phyloP scores from a whole-genome alignment of 164 flowering plant species.

The Buxus sempervirens region DNA sequence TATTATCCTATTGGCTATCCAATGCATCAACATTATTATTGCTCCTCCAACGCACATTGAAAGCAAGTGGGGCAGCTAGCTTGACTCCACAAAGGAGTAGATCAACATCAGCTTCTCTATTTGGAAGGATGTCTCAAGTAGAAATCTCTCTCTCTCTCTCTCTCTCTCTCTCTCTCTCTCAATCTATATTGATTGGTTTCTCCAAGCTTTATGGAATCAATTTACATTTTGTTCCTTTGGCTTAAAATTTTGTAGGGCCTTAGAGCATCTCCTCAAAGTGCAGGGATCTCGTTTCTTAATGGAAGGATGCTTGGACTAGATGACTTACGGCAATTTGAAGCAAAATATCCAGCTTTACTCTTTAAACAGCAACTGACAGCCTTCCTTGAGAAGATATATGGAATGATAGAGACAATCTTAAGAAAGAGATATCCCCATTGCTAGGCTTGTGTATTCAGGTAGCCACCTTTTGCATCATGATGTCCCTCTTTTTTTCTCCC shows the following conservation, averaged over 20 bases:
- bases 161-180: not conserved
- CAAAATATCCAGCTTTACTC: constrained; percentile 94
- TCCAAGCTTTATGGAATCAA: not conserved
- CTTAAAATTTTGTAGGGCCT: constrained; percentile 45
- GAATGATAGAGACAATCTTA: constrained; percentile 95
- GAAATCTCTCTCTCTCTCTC: no score
- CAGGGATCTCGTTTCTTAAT: constrained; percentile 77
- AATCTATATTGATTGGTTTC: not conserved
- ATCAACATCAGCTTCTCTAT: constrained; percentile 79
- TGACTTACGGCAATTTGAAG: constrained; percentile 90
- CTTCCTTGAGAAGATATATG: constrained; percentile 96
- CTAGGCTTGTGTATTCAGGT: constrained; percentile 98
- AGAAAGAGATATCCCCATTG: constrained; percentile 96
- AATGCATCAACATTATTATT: constrained; percentile 80
- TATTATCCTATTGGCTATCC: constrained; percentile 84
- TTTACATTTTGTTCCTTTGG: not conserved
- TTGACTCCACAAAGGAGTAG: constrained; percentile 90
- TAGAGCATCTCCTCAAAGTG: constrained; percentile 87
- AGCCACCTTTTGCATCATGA: constrained; percentile 7
- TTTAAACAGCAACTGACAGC: constrained; percentile 99
- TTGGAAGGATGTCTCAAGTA: constrained; percentile 98
- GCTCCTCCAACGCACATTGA: constrained; percentile 95
- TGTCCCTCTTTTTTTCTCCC: no score
- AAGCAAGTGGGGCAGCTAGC: constrained; percentile 92
- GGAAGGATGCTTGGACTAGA: constrained; percentile 69